Base-by-base conservation (phyloP, 768 basidiomycete species). In the Antrodiella citrinella region DNA sequence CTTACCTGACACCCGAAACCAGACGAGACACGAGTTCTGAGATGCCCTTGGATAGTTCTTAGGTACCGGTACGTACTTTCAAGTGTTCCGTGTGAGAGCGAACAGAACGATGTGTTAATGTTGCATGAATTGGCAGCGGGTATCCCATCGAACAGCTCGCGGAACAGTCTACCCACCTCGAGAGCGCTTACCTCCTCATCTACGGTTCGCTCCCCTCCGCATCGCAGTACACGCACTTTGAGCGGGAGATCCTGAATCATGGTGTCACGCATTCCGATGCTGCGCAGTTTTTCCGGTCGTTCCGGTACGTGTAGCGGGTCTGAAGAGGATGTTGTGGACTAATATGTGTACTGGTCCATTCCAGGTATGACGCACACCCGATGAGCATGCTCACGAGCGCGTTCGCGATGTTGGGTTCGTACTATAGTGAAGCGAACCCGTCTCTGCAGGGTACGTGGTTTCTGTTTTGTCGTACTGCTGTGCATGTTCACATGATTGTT, bases 91-190 rank as follows among this genome's bases (percentile, higher is more conserved):
- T 57, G 13, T 49, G 45, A 38, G n/a, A n/a, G n/a, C n/a, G n/a
- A n/a, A n/a, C n/a, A n/a, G n/a, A n/a, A n/a, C n/a, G n/a, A n/a
- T n/a, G n/a, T n/a, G n/a, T n/a, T n/a, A n/a, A n/a, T n/a, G n/a
- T n/a, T n/a, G n/a, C n/a, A n/a, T n/a, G n/a, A n/a, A n/a, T n/a
- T n/a, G n/a, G n/a, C 59, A 86, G 91, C 68, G 92, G 92, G 19
- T 93, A 92, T 62, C 91, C 92, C 13, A 94, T 95, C 56, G 92
- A 95, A 61, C 86, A 93, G 60, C 81, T 95, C 25, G 91, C 91
- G 0, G 70, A 80, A 23, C 76, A 81, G 50, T 91, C 87, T 0
- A 80, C 76, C 1, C 91, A 91, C 69, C 76, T 92, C 43, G 91
- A 95, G 65, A 76, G 78, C 15, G 81, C 89, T 4, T 93, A 94